A percentile compares a stretch with the other conserved stretches of the same genome.
Conservation (phyloP, 176 grass and related monocot genomes). For the Tillandsia fasciculata region DNA sequence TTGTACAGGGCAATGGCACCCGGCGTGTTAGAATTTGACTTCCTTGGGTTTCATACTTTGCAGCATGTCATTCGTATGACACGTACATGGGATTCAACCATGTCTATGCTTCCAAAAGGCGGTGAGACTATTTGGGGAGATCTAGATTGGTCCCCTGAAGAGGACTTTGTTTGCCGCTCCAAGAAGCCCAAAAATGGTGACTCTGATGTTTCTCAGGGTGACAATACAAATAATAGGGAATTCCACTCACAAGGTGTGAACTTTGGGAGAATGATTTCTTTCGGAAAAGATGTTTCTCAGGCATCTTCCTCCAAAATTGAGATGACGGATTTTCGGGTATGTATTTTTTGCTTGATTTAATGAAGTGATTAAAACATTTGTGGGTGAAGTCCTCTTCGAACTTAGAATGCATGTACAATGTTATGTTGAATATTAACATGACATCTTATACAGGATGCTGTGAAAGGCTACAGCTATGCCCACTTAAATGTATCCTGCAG, state of each 20-base stretch:
- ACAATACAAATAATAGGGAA: constrained; percentile 21
- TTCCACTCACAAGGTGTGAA: constrained; percentile 40
- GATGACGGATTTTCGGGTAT: constrained; percentile 76
- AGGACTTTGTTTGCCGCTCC: constrained; percentile 45
- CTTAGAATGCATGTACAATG: too few relatives aligned
- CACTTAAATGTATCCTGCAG: constrained; percentile 74
- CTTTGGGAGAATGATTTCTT: constrained; percentile 80
- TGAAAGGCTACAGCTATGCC: constrained; percentile 63
- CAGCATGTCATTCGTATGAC: constrained; percentile 97
- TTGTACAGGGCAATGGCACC: constrained; percentile 78
- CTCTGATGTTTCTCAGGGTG: constrained; percentile 40
- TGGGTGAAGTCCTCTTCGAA: too few relatives aligned
- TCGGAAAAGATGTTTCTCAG: constrained; percentile 83
- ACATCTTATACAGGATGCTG: constrained; percentile 47
- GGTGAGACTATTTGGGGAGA: constrained; percentile 95
- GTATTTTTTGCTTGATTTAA: constrained; percentile 27
- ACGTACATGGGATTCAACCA: constrained; percentile 96
- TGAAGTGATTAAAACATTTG: too few relatives aligned
- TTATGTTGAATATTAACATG: too few relatives aligned
- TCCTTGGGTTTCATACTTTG: constrained; percentile 86
- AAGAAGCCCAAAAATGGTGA: constrained; percentile 60
- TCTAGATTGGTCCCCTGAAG: constrained; percentile 82
- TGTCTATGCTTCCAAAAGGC: constrained; percentile 99
- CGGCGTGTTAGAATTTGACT: constrained; percentile 76
- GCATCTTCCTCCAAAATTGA: constrained; percentile 40